Evolutionary conservation across 768 basidiomycete genomes (phyloP).

Genomic region (Lentinula edodes): DNA sequence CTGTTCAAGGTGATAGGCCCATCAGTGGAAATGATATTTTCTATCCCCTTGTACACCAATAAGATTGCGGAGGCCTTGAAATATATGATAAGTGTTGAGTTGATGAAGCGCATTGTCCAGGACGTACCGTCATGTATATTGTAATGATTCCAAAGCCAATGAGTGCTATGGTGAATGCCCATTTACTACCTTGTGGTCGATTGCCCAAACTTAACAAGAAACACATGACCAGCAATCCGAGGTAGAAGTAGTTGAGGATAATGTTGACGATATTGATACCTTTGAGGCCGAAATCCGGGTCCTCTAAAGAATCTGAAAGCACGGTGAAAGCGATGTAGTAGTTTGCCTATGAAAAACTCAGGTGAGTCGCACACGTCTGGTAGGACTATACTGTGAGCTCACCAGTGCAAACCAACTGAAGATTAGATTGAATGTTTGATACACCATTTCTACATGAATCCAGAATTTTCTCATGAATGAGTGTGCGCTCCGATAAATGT

Average conservation of each 20-base stretch:
- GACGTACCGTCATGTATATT: conserved; percentile 87
- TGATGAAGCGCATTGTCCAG: background rate
- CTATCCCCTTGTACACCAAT: conserved; percentile 77
- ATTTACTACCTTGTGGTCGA: conserved; percentile 85
- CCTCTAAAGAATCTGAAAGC: conserved; percentile 71
- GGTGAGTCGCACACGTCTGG: background rate
- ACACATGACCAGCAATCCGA: conserved; percentile 82
- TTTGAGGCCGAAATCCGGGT: conserved; percentile 46
- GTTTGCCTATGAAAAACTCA: conserved; percentile 52
- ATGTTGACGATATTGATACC: conserved; percentile 71
- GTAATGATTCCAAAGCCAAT: conserved; percentile 88
- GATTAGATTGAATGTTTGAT: conserved; percentile 84
- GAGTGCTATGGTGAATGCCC: conserved; percentile 81
- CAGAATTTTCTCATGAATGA: conserved; percentile 79
- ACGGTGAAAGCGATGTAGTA: conserved; percentile 88
- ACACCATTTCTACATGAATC: conserved; percentile 92
- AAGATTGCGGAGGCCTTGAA: conserved; percentile 69
- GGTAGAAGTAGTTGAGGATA: conserved; percentile 81
- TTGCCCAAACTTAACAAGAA: conserved; percentile 89
- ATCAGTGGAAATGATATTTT: conserved; percentile 44
- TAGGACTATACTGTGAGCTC: conserved; percentile 16
- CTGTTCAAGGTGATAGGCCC: conserved; percentile 46
- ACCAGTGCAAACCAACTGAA: conserved; percentile 91
- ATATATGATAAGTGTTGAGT: conserved; percentile 7
- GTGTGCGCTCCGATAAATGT: conserved; percentile 90